phyloP scores from a whole-genome alignment of 208 protist genomes.

The Wallacemonas collosoma region DNA sequence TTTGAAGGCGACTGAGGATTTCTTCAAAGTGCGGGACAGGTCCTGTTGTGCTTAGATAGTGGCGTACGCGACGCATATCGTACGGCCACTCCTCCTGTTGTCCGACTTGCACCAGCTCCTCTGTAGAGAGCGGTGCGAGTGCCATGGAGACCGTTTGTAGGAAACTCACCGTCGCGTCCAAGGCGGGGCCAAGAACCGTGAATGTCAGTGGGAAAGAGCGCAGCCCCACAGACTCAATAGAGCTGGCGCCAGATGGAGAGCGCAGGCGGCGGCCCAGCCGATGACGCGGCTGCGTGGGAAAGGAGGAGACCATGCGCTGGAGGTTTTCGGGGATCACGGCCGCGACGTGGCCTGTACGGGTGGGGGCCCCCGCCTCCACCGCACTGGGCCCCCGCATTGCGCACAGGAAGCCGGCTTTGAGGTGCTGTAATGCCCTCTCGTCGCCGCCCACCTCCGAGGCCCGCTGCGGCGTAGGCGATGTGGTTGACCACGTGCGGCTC shows the following conservation, averaged over 20 bases:
- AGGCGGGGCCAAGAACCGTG: conserved; percentile 4
- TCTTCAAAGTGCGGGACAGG: conserved; percentile 3
- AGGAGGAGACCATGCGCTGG: conserved; percentile 11
- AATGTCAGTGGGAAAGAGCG: conserved; percentile 8
- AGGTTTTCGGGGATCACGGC: background rate
- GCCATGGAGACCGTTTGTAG: conserved; percentile 11
- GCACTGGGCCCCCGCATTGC: conserved; percentile 5
- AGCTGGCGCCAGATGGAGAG: conserved; percentile 1
- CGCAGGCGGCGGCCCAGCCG: background rate
- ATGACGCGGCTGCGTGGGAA: background rate
- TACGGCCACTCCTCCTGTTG: background rate
- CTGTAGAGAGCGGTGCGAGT: conserved; percentile 1
- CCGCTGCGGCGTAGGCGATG: background rate
- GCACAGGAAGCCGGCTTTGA: conserved; percentile 5
- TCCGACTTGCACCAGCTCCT: background rate
- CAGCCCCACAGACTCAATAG: conserved; percentile 13
- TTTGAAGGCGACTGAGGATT: background rate
- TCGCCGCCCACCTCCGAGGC: background rate
- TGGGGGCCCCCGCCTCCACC: background rate
- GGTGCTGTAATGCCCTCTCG: background rate
- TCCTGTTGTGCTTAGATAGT: conserved; percentile 4
- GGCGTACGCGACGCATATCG: conserved; percentile 8
- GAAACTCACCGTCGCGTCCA: conserved; percentile 8
- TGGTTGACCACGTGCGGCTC: background rate
- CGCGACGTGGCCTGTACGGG: background rate